These are phyloP conservation scores for Parastagonospora avenae DNA, from an alignment of 2,329 filamentous ascomycete species.

Conservation along the genomic window DNA sequence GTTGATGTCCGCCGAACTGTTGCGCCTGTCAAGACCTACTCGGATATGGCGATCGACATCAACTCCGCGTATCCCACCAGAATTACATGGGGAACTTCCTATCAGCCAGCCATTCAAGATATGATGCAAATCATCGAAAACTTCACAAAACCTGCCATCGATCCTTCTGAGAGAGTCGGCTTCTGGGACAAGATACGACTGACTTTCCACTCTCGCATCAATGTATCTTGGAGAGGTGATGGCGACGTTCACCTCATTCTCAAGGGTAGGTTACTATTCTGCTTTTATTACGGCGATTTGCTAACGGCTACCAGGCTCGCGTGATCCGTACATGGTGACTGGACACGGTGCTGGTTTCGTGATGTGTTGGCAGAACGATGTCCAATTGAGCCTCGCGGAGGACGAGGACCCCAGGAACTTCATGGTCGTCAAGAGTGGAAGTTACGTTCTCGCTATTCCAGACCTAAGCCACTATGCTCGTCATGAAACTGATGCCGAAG, in stretches of 20 bases:
- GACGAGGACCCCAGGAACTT: slow-evolving; percentile 89
- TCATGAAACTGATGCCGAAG: slow-evolving; percentile 58
- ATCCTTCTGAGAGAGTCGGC: slow-evolving; percentile 89
- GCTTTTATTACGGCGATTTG: neutral
- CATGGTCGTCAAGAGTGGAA: slow-evolving; percentile 93
- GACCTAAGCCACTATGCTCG: slow-evolving; percentile 90
- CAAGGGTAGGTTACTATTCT: slow-evolving; percentile 65
- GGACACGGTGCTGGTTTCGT: slow-evolving; percentile 93
- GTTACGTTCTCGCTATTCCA: slow-evolving; percentile 91
- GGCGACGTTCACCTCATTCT: slow-evolving; percentile 93
- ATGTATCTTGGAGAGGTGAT: slow-evolving; percentile 90
- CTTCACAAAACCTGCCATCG: slow-evolving; percentile 93
- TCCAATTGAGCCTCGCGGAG: slow-evolving; percentile 82
- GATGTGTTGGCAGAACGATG: slow-evolving; percentile 98
- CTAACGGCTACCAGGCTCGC: slow-evolving; percentile 58
- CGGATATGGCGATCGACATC: slow-evolving; percentile 88
- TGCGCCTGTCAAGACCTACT: slow-evolving; percentile 94
- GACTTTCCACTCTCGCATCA: slow-evolving; percentile 89
- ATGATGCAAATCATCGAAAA: slow-evolving; percentile 99
- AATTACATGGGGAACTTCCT: slow-evolving; percentile 96
- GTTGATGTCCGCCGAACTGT: slow-evolving; percentile 90
- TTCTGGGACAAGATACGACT: slow-evolving; percentile 99
- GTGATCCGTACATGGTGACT: slow-evolving; percentile 92
- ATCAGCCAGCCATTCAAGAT: slow-evolving; percentile 96
- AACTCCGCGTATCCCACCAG: slow-evolving; percentile 90